Percentiles rank a stretch among this genome's conserved stretches.
These are phyloP conservation scores for Taphrina communis DNA, from an alignment of 1,139 yeast species.

Conservation along the genomic window DNA sequence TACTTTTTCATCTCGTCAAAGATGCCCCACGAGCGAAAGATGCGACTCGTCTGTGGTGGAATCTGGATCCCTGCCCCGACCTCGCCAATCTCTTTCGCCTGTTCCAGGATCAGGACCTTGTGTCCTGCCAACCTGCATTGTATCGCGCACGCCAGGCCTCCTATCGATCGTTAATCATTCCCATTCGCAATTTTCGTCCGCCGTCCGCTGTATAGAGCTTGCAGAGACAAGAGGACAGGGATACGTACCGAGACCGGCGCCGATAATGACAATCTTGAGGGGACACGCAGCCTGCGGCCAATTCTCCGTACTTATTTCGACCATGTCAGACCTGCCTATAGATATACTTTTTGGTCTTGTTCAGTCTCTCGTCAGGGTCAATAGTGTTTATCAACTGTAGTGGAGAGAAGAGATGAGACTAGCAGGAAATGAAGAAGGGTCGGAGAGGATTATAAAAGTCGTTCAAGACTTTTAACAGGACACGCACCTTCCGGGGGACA, in stretches of 20 bases:
- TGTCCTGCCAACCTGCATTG: slow-evolving; percentile 53
- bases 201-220: too few relatives aligned
- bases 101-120: slow-evolving; percentile 52
- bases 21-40: slow-evolving; percentile 50
- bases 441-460: too few relatives aligned
- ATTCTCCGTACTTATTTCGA: background rate
- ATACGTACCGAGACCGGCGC: slow-evolving; percentile 55
- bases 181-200: too few relatives aligned
- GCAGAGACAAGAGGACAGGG: too few relatives aligned
- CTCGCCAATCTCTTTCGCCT: slow-evolving; percentile 53
- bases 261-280: slow-evolving; percentile 48
- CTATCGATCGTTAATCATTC: background rate
- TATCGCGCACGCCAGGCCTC: slow-evolving; percentile 54
- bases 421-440: too few relatives aligned
- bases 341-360: too few relatives aligned
- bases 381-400: too few relatives aligned
- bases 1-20: slow-evolving; percentile 48
- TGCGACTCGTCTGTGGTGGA: slow-evolving; percentile 52
- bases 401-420: too few relatives aligned
- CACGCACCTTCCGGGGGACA: too few relatives aligned
- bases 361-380: too few relatives aligned
- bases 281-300: slow-evolving; percentile 20
- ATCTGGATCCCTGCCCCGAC: slow-evolving; percentile 56
- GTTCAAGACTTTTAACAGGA: too few relatives aligned
- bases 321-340: background rate